Evolutionary conservation across 805 yeast genomes (phyloP).

Genomic region (Yamadazyma laniorum): DNA sequence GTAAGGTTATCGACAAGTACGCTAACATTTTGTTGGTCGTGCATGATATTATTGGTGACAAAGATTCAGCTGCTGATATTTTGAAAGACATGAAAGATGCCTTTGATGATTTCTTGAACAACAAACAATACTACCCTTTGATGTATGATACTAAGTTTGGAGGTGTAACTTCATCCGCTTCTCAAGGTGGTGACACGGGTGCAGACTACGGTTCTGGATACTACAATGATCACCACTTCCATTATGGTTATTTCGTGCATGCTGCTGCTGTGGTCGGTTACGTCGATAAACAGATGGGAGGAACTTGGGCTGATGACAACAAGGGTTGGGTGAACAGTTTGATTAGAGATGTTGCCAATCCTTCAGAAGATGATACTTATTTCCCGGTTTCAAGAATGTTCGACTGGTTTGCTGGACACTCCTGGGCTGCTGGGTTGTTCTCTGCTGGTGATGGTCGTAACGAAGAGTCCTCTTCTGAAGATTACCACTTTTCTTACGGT

Average conservation of each 20-base stretch:
- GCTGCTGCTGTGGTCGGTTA: slow-evolving; percentile 79
- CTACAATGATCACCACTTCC: slow-evolving; percentile 87
- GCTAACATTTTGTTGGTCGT: slow-evolving; percentile 55
- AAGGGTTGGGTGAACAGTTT: slow-evolving; percentile 59
- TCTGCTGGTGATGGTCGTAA: slow-evolving; percentile 72
- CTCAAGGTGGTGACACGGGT: slow-evolving; percentile 43
- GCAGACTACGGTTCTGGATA: slow-evolving; percentile 70
- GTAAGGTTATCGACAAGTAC: slow-evolving; percentile 55
- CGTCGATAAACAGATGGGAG: slow-evolving; percentile 53
- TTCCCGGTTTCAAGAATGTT: slow-evolving; percentile 74
- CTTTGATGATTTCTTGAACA: slow-evolving; percentile 37
- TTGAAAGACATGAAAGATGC: slow-evolving; percentile 42
- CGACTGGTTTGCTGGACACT: slow-evolving; percentile 76
- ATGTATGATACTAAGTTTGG: slow-evolving; percentile 54
- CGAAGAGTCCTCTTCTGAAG: slow-evolving; percentile 73
- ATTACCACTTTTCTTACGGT: slow-evolving; percentile 68
- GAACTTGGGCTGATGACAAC: slow-evolving; percentile 50
- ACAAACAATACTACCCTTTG: slow-evolving; percentile 48
- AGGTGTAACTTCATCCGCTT: slow-evolving; percentile 55
- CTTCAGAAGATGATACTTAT: slow-evolving; percentile 49
- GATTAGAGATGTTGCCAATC: slow-evolving; percentile 68
- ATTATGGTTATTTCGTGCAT: slow-evolving; percentile 79
- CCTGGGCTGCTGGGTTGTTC: slow-evolving; percentile 75
- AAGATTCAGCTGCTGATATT: slow-evolving; percentile 34
- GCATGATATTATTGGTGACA: slow-evolving; percentile 46